phyloP scores from a whole-genome alignment of 768 basidiomycete species.

The Filobasidium wieringae region DNA sequence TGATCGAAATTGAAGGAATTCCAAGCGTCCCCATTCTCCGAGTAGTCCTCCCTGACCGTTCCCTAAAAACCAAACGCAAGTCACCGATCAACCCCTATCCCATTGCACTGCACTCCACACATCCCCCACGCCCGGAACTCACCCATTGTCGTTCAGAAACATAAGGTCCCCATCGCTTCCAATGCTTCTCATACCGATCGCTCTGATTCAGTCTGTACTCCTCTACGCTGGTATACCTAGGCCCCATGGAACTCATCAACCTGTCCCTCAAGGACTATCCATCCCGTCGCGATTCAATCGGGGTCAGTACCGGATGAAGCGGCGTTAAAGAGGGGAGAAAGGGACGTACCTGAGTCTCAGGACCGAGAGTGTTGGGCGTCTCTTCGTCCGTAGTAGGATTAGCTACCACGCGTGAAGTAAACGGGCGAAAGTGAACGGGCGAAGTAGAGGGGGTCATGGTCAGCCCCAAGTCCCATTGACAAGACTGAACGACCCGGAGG shows the following conservation, averaged over 20 bases:
- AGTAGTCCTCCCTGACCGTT: constrained; percentile 97
- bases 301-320: background rate
- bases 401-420: constrained; percentile 16
- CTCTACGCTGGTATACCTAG: constrained; percentile 68
- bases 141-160: constrained; percentile 97
- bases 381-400: constrained; percentile 27
- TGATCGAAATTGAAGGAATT: constrained; percentile 38
- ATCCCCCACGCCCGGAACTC: constrained; percentile 24
- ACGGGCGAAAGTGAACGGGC: background rate
- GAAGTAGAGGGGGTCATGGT: background rate
- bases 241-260: constrained; percentile 53
- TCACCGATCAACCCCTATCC: background rate
- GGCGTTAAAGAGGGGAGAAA: background rate
- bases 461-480: constrained; percentile 12
- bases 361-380: constrained; percentile 26
- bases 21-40: constrained; percentile 76
- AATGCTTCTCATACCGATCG: constrained; percentile 65
- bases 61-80: constrained; percentile 48
- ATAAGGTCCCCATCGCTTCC: constrained; percentile 99
- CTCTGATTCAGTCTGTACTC: constrained; percentile 75
- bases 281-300: background rate
- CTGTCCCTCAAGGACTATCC: constrained; percentile 45
- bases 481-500: constrained; percentile 16
- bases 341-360: constrained; percentile 19
- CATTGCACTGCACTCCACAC: background rate